Evolutionary conservation across 495 filamentous ascomycete species (phyloP).

Genomic region (Penicillium turbatum): DNA sequence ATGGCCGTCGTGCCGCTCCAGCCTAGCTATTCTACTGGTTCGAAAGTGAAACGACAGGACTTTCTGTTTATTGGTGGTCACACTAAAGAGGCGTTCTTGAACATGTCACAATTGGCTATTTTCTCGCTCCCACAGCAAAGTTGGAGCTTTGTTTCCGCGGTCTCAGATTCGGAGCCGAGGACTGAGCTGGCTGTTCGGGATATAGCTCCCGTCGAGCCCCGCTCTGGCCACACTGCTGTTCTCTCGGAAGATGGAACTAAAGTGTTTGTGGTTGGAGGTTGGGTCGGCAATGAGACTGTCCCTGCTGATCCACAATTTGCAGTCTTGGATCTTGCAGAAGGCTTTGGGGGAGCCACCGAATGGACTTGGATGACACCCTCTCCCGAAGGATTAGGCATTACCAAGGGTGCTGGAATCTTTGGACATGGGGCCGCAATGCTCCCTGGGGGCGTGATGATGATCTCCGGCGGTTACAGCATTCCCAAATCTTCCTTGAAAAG

Average conservation of each 20-base stretch:
- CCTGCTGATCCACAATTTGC: slow-evolving; percentile 78
- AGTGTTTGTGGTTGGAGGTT: slow-evolving; percentile 78
- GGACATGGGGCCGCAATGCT: slow-evolving; percentile 84
- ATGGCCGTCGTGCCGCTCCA: slow-evolving; percentile 72
- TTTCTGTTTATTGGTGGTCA: slow-evolving; percentile 86
- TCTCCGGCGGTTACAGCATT: slow-evolving; percentile 77
- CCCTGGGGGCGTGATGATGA: slow-evolving; percentile 84
- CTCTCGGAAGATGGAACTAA: slow-evolving; percentile 69
- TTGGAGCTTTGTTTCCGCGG: slow-evolving; percentile 74
- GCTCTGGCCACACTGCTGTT: slow-evolving; percentile 83
- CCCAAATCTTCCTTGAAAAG: slow-evolving; percentile 43
- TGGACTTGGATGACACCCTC: slow-evolving; percentile 65
- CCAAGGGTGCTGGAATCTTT: slow-evolving; percentile 60
- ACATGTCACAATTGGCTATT: slow-evolving; percentile 86
- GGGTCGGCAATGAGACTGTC: slow-evolving; percentile 74
- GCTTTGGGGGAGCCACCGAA: slow-evolving; percentile 59
- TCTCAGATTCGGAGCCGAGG: slow-evolving; percentile 33
- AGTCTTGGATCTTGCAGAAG: slow-evolving; percentile 64
- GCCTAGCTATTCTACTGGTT: slow-evolving; percentile 56
- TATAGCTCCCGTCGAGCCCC: slow-evolving; percentile 54
- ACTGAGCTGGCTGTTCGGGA: slow-evolving; percentile 49
- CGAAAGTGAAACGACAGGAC: slow-evolving; percentile 56
- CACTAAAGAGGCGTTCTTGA: slow-evolving; percentile 77
- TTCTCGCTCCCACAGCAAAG: slow-evolving; percentile 81
- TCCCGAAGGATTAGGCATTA: slow-evolving; percentile 32